Base-by-base conservation (phyloP, 805 yeast genomes). In the Cephaloascus albidus region DNA sequence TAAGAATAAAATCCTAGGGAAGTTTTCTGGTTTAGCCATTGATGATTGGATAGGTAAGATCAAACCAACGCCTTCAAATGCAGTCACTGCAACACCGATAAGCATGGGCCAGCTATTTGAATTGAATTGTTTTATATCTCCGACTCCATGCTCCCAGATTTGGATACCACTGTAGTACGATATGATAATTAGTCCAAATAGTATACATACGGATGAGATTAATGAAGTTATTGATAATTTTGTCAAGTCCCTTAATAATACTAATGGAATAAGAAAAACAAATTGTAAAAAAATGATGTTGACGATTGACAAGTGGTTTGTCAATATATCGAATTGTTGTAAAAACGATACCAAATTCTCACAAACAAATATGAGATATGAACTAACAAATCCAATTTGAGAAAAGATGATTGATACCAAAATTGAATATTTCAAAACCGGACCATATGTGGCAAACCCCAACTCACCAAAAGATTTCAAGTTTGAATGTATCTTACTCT, bases 21-120 rank as follows among this genome's bases (percentile, higher is more conserved):
- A 67, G 42, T 60, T 54, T 38, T 63, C 61, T 3, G 72, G 72
- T 34, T 58, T 48, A 4, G 59, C 58, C 72, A 67, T 67, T 14
- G 70, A 54, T 14, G 65, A 51, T 45, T 67, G 70, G 36, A 67
- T 67, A 5, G 72, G 72, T 36, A 67, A 51, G 20, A 67, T 63
- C 18, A 67, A 55, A 1, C 72, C 72, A 33, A 66, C 63, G 3
- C 72, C 72, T 44, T 67, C 72, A 42, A 67, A 67, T 0, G 71
- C 54, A 3, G 72, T 66, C n/a, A 66, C 72, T 1, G 72, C 71
- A 15, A 67, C 70, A 1, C 72, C 72, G 33, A 67, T 60, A 36
- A 67, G 55, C 72, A 67, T 63, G 30, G 70, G 58, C 72, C 72
- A 67, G 36, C 61, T 53, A 37, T 55, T 54, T 14, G 68, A 41